phyloP scores from a whole-genome alignment of 768 basidiomycete species.

The Termitomyces heimii region DNA sequence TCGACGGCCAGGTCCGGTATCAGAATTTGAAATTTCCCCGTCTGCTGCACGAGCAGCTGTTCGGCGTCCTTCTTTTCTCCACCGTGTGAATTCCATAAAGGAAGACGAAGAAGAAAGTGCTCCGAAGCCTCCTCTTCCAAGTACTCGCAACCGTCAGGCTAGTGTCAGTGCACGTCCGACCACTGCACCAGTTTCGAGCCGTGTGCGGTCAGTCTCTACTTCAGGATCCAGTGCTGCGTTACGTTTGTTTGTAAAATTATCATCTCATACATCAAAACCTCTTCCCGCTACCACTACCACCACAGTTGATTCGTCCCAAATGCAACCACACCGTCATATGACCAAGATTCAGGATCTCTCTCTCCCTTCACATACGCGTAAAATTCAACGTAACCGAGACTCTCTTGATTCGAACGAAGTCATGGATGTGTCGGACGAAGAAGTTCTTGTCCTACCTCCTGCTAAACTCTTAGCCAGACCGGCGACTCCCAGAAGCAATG shows the following conservation, averaged over 20 bases:
- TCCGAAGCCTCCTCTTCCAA: slow-evolving; percentile 20
- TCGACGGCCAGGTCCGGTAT: slow-evolving; percentile 31
- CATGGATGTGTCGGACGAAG: slow-evolving; percentile 66
- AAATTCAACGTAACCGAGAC: slow-evolving; percentile 51
- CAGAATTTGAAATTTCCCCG: slow-evolving; percentile 27
- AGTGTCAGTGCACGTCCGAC: slow-evolving; percentile 37
- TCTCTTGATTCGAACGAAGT: slow-evolving; percentile 73
- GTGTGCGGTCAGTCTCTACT: slow-evolving; percentile 37
- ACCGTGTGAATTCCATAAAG: slow-evolving; percentile 55
- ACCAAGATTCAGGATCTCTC: slow-evolving; percentile 24
- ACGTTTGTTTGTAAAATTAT: slow-evolving; percentile 19
- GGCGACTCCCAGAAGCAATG: slow-evolving; percentile 16
- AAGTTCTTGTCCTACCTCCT: slow-evolving; percentile 14
- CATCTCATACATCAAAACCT: slow-evolving; percentile 24
- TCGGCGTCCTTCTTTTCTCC: slow-evolving; percentile 37
- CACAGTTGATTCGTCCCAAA: slow-evolving; percentile 18
- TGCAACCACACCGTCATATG: slow-evolving; percentile 21
- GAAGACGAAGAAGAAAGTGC: slow-evolving; percentile 58
- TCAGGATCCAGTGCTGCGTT: slow-evolving; percentile 21
- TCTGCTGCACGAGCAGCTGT: slow-evolving; percentile 26
- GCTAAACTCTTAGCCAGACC: slow-evolving; percentile 15
- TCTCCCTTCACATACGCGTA: slow-evolving; percentile 46
- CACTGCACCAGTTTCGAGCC: slow-evolving; percentile 23
- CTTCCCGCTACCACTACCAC: slow-evolving; percentile 23
- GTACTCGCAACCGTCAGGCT: slow-evolving; percentile 37